Evolutionary conservation across 2,329 filamentous ascomycete genomes (phyloP).

Genomic region (Teratosphaeria gauchensis): DNA sequence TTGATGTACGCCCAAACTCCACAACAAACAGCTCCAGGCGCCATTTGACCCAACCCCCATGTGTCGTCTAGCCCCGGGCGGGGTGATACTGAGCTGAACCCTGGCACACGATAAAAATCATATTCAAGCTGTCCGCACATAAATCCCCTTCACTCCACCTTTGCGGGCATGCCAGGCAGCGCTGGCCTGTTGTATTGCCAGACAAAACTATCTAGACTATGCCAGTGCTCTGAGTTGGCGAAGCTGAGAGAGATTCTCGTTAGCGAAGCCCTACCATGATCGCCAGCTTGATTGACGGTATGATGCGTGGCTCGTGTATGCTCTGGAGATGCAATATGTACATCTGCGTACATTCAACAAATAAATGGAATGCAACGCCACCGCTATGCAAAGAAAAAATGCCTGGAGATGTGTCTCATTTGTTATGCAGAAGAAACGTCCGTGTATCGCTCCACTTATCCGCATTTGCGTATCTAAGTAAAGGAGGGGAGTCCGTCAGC

Average conservation of each 20-base stretch:
- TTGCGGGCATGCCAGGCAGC: conserved; percentile 6
- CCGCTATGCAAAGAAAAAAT: conserved; percentile 1
- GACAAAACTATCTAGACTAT: conserved; percentile 5
- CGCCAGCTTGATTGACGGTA: background rate
- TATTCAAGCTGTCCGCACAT: background rate
- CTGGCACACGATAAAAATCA: background rate
- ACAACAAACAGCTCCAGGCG: too few species aligned
- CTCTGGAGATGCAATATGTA: conserved; percentile 2
- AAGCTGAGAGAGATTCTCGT: conserved; percentile 6
- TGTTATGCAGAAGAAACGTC: conserved; percentile 81
- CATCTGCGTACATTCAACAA: background rate
- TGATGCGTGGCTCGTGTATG: background rate
- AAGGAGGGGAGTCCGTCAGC: conserved; percentile 20
- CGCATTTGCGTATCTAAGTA: conserved; percentile 59
- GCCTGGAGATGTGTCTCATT: conserved; percentile 10
- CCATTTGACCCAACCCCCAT: too few species aligned
- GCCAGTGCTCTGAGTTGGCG: conserved; percentile 10
- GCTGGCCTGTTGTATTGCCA: conserved; percentile 6
- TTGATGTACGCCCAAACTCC: too few species aligned
- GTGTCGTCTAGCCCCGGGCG: too few species aligned
- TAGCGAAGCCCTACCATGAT: background rate
- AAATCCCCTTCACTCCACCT: conserved; percentile 3
- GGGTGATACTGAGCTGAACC: too few species aligned
- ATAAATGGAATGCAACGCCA: background rate
- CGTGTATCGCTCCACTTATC: conserved; percentile 80